Evolutionary conservation across 208 protist genomes (phyloP).

Genomic region (Wallacemonas rigidus): DNA sequence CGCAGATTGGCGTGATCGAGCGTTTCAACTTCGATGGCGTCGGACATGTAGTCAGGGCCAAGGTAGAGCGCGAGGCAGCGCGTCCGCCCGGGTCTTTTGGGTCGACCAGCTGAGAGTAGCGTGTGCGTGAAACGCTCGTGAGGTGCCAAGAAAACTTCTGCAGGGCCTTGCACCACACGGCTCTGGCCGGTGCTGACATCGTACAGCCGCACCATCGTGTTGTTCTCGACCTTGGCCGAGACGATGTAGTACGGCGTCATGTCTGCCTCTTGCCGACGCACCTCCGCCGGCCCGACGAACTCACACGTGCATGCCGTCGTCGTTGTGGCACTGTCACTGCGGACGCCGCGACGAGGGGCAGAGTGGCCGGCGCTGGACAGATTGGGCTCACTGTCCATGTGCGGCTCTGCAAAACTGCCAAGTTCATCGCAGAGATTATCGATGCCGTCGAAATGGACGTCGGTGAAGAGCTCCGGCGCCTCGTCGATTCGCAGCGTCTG

Average conservation of each 20-base stretch:
- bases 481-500: constrained; percentile 46
- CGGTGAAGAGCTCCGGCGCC: constrained; percentile 7
- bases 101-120: constrained; percentile 82
- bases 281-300: constrained; percentile 13
- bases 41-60: constrained; percentile 96
- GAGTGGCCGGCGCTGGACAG: neutral
- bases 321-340: neutral
- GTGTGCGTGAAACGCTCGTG: constrained; percentile 85
- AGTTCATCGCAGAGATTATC: constrained; percentile 1
- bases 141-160: constrained; percentile 60
- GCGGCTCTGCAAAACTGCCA: constrained; percentile 6
- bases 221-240: constrained; percentile 91
- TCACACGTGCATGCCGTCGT: constrained; percentile 10
- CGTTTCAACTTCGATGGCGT: constrained; percentile 94
- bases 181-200: constrained; percentile 88
- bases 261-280: constrained; percentile 26
- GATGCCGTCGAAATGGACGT: neutral
- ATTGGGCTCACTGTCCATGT: constrained; percentile 26
- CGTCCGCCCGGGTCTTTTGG: constrained; percentile 88
- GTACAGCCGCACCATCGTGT: constrained; percentile 93
- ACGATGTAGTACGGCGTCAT: constrained; percentile 55
- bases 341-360: neutral
- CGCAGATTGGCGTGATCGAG: constrained; percentile 93
- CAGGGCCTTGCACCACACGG: constrained; percentile 79
- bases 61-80: constrained; percentile 90